A percentile compares a stretch with the other conserved stretches of the same genome.
Evolutionary conservation across 1,284 basidiomycete species (phyloP).

Genomic region (Leccinum pallidistipes): DNA sequence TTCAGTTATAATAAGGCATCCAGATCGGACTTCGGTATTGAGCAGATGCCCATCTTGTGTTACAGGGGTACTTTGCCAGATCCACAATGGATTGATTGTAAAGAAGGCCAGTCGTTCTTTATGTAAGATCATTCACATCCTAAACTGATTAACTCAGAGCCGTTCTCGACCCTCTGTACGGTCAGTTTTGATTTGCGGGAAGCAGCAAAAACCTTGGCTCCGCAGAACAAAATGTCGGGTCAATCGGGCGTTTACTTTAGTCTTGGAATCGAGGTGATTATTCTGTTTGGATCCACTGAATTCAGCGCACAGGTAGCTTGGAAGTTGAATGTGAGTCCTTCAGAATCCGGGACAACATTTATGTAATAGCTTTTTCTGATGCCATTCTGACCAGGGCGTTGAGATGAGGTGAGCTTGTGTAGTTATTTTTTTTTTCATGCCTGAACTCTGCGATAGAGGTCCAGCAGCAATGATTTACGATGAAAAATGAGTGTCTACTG

Average conservation of each 20-base stretch:
- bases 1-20: not conserved
- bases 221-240: not conserved
- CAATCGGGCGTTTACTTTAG: slow-evolving; percentile 5
- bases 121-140: not conserved
- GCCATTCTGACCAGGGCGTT: not conserved
- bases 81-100: slow-evolving; percentile 15
- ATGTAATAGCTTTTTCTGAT: not conserved
- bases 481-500: not conserved
- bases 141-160: not conserved
- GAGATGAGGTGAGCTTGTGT: not conserved
- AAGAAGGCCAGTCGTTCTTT: not conserved
- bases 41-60: slow-evolving; percentile 4
- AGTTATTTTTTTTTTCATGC: not conserved
- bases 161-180: slow-evolving; percentile 17
- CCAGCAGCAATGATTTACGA: not conserved
- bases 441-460: not conserved
- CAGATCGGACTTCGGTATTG: slow-evolving; percentile 1
- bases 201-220: slow-evolving; percentile 2
- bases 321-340: slow-evolving; percentile 14
- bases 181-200: slow-evolving; percentile 9
- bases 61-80: slow-evolving; percentile 12
- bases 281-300: slow-evolving; percentile 17
- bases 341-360: not conserved
- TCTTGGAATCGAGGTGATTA: slow-evolving; percentile 12
- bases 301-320: slow-evolving; percentile 49